phyloP scores from a whole-genome alignment of 352 stramenopile species.

The Phytophthora europaea region DNA sequence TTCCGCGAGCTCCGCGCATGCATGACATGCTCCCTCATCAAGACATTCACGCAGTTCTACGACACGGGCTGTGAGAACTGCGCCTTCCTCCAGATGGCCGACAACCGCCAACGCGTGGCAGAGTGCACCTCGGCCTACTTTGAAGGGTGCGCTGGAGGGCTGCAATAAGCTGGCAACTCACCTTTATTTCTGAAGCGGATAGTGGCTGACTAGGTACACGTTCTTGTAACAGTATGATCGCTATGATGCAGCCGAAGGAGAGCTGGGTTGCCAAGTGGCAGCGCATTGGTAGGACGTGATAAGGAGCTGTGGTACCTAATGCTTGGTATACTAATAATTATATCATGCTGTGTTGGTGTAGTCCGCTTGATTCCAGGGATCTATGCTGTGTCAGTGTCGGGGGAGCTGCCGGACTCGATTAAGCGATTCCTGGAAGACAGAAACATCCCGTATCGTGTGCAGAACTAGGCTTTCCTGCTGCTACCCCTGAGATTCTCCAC shows the following conservation, averaged over 20 bases:
- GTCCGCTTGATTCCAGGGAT: constrained; percentile 86
- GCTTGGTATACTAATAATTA: background rate
- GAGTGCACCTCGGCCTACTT: constrained; percentile 92
- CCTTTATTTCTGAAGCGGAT: background rate
- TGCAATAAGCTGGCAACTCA: background rate
- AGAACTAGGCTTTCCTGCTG: constrained; percentile 48
- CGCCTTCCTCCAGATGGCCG: constrained; percentile 89
- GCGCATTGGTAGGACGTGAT: constrained; percentile 64
- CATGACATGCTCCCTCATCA: constrained; percentile 92
- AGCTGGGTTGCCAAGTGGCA: constrained; percentile 93
- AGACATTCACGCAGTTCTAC: constrained; percentile 93
- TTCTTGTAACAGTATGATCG: constrained; percentile 73
- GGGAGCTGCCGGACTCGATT: constrained; percentile 88
- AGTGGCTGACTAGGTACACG: background rate
- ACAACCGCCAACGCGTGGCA: constrained; percentile 90
- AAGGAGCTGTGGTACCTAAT: background rate
- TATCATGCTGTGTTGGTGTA: constrained; percentile 31
- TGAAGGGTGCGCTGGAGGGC: constrained; percentile 65
- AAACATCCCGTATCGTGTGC: constrained; percentile 88
- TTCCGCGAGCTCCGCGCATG: constrained; percentile 90
- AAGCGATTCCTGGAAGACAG: constrained; percentile 90
- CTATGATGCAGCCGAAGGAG: constrained; percentile 91
- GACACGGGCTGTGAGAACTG: constrained; percentile 92
- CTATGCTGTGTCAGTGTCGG: constrained; percentile 90
- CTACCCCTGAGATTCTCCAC: no score